Conservation (phyloP, 768 basidiomycete species). For the Phlebiopsis flavidoalba region DNA sequence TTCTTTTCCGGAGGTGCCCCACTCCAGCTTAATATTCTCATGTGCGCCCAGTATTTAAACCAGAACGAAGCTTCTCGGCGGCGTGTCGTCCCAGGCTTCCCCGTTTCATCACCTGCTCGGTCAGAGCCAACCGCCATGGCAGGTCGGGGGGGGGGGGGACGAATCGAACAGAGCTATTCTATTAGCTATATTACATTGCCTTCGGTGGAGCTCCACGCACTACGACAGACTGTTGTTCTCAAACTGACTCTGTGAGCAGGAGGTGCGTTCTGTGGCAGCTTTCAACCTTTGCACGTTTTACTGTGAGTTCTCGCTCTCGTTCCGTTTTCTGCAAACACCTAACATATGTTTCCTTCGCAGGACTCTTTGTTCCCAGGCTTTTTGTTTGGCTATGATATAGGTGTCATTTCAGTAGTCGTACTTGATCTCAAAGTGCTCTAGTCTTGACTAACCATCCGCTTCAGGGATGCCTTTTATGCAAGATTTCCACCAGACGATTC, state of each 20-base stretch:
- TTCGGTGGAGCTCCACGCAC: slow-evolving; percentile 48
- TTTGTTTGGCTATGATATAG: slow-evolving; percentile 73
- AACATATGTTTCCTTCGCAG: neutral
- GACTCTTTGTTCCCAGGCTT: slow-evolving; percentile 37
- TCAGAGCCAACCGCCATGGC: slow-evolving; percentile 25
- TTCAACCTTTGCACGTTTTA: neutral
- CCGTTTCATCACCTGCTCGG: neutral
- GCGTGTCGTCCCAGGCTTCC: neutral
- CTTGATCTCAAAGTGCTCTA: neutral
- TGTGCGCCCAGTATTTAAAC: neutral
- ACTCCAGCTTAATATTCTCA: neutral
- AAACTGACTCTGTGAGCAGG: slow-evolving; percentile 7
- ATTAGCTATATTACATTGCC: slow-evolving; percentile 65
- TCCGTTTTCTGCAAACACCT: neutral
- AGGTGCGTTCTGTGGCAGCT: slow-evolving; percentile 7
- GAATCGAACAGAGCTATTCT: slow-evolving; percentile 59
- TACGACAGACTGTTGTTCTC: neutral
- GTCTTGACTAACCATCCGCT: neutral
- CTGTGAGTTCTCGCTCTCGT: neutral
- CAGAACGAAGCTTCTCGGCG: slow-evolving; percentile 1
- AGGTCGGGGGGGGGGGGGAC: too few relatives aligned
- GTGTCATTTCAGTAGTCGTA: slow-evolving; percentile 60
- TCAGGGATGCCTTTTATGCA: slow-evolving; percentile 80
- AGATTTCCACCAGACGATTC: slow-evolving; percentile 68
- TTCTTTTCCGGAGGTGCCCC: neutral